These are phyloP conservation scores for Neocatenulostroma microsporum DNA, from an alignment of 2,329 filamentous ascomycete species.

Conservation along the genomic window DNA sequence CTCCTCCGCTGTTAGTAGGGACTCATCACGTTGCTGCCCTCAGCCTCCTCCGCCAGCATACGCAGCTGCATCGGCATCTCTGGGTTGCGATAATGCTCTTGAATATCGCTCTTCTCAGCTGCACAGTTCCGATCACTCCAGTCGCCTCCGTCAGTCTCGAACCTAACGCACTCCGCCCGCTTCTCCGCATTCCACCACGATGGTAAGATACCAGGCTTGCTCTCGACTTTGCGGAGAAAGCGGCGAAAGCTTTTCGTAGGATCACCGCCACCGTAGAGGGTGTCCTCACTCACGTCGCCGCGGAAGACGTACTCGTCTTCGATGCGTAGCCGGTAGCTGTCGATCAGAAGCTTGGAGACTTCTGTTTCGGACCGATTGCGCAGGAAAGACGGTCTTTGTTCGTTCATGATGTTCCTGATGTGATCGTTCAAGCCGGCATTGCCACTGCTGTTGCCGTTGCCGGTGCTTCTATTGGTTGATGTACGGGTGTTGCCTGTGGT, in stretches of 20 bases:
- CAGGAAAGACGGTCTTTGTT: too few relatives aligned
- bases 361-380: constrained; percentile 10
- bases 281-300: constrained; percentile 1
- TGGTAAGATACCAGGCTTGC: neutral
- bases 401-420: too few relatives aligned
- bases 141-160: neutral
- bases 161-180: neutral
- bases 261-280: neutral
- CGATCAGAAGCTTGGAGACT: constrained; percentile 13
- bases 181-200: neutral
- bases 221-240: constrained; percentile 1
- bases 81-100: neutral
- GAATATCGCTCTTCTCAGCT: neutral
- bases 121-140: neutral
- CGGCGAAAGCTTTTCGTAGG: neutral
- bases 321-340: constrained; percentile 10
- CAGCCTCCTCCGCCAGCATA: constrained; percentile 2
- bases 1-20: too few relatives aligned
- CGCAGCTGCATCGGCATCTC: constrained; percentile 2
- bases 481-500: neutral
- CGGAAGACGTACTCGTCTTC: constrained; percentile 10
- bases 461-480: too few relatives aligned
- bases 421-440: too few relatives aligned
- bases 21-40: constrained; percentile 1
- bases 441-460: too few relatives aligned